Percentiles rank a stretch among this genome's conserved stretches.
These are phyloP conservation scores for Sesbania bispinosa DNA, from an alignment of 306 rosid species.

Conservation along the genomic window DNA sequence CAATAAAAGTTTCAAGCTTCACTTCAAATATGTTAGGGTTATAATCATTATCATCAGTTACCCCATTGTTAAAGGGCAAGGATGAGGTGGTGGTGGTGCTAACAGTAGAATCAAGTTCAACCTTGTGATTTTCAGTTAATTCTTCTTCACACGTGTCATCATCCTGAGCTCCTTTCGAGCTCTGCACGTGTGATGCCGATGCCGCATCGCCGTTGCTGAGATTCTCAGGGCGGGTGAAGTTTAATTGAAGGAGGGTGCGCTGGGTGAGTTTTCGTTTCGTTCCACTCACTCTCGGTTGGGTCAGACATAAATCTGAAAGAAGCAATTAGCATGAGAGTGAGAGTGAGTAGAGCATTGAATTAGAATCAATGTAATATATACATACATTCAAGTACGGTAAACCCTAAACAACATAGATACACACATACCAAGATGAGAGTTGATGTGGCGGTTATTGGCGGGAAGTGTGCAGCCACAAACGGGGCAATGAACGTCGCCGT, in stretches of 20 bases:
- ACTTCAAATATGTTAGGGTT: slow-evolving; percentile 29
- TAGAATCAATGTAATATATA: too few species aligned
- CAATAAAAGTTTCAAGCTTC: slow-evolving; percentile 62
- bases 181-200: neutral
- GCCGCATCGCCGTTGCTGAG: neutral
- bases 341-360: too few species aligned
- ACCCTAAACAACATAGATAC: too few species aligned
- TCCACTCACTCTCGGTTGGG: too few species aligned
- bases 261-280: slow-evolving; percentile 70
- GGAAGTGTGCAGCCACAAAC: slow-evolving; percentile 51
- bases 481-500: slow-evolving; percentile 55
- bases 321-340: neutral
- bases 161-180: too few species aligned
- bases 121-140: neutral
- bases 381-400: too few species aligned
- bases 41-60: too few species aligned
- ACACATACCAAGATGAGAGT: slow-evolving; percentile 57
- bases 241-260: slow-evolving; percentile 75
- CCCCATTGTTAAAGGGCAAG: slow-evolving; percentile 6
- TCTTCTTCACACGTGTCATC: neutral
- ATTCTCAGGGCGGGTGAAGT: slow-evolving; percentile 38
- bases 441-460: slow-evolving; percentile 45
- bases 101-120: neutral
- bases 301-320: slow-evolving; percentile 67
- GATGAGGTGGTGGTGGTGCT: neutral